Conservation (phyloP, 768 basidiomycete species). For the Termitomyces sp. region DNA sequence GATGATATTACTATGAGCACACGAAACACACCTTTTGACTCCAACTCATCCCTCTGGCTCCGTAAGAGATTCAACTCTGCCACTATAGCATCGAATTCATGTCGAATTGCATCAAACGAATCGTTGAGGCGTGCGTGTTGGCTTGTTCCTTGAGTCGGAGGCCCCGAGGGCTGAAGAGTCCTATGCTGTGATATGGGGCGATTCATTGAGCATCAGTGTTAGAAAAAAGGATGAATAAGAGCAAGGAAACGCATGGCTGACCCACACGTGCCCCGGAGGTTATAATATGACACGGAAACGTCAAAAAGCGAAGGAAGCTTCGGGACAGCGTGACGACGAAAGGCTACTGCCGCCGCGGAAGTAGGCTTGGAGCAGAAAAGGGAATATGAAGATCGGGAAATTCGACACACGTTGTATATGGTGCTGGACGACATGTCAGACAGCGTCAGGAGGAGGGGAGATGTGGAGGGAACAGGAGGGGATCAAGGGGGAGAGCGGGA, state of each 20-base stretch:
- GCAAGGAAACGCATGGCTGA: constrained; percentile 10
- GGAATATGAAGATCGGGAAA: constrained; percentile 5
- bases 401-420: constrained; percentile 31
- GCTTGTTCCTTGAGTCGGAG: constrained; percentile 35
- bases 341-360: constrained; percentile 5
- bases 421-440: constrained; percentile 22
- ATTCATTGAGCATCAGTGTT: constrained; percentile 14
- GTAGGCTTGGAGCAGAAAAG: constrained; percentile 5
- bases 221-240: constrained; percentile 7
- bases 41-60: constrained; percentile 83
- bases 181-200: constrained; percentile 37
- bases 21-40: constrained; percentile 68
- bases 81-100: constrained; percentile 77
- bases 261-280: constrained; percentile 16
- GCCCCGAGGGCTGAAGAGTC: constrained; percentile 47
- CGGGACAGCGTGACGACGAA: constrained; percentile 9
- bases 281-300: constrained; percentile 17
- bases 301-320: constrained; percentile 11
- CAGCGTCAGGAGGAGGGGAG: not conserved
- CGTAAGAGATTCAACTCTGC: constrained; percentile 64
- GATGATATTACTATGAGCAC: not conserved
- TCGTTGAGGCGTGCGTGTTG: constrained; percentile 61
- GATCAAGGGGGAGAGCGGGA: constrained; percentile 1
- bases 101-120: constrained; percentile 72
- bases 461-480: not conserved